phyloP scores from a whole-genome alignment of 352 stramenopile genomes.

The Globisporangium paroecandrum region DNA sequence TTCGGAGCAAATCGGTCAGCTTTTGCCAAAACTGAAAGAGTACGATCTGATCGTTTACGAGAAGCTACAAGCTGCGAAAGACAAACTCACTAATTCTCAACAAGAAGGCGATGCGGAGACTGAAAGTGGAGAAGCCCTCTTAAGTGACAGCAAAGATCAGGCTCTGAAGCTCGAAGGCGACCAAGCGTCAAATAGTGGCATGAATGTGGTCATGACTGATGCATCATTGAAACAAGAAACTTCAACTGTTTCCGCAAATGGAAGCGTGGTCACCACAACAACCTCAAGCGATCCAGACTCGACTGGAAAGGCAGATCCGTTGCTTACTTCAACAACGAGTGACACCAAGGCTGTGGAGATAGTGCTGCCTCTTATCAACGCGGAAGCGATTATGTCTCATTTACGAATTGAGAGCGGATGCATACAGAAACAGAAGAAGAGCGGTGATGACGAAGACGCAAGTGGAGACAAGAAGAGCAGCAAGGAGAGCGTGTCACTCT shows the following conservation, averaged over 20 bases:
- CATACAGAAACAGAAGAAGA: slow-evolving; percentile 38
- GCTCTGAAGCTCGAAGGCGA: slow-evolving; percentile 6
- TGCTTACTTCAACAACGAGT: neutral
- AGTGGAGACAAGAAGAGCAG: slow-evolving; percentile 15
- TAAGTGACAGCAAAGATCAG: neutral
- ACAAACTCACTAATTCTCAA: slow-evolving; percentile 23
- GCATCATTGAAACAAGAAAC: neutral
- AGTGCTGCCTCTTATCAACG: slow-evolving; percentile 22
- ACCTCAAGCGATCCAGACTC: neutral
- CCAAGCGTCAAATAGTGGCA: neutral
- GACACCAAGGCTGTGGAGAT: neutral
- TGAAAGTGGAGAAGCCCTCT: slow-evolving; percentile 1
- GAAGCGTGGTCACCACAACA: neutral
- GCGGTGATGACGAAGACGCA: slow-evolving; percentile 21
- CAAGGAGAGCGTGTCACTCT: slow-evolving; percentile 25
- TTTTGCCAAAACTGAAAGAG: slow-evolving; percentile 46
- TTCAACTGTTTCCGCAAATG: neutral
- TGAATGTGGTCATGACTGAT: neutral
- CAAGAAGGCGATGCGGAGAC: neutral
- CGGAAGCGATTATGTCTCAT: slow-evolving; percentile 57
- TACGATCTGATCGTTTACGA: slow-evolving; percentile 64
- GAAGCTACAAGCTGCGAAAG: slow-evolving; percentile 53
- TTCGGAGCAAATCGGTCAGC: slow-evolving; percentile 28
- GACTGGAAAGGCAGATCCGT: neutral
- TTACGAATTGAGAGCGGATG: slow-evolving; percentile 72